phyloP scores from a whole-genome alignment of 164 flowering plant genomes.

The Cinnamomum chago region DNA sequence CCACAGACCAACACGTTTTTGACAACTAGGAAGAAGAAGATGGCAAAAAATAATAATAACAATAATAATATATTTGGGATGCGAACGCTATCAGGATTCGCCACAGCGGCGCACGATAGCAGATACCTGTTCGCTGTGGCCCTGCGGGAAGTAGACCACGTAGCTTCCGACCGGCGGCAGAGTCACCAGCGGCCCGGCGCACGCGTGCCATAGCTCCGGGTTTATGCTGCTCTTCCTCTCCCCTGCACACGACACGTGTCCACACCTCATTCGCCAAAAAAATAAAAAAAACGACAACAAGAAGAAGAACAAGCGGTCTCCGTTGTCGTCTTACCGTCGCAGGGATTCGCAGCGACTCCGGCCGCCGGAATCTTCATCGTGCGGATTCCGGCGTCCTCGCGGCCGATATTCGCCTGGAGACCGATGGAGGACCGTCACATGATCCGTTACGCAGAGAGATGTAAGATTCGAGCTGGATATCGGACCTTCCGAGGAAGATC shows the following conservation, averaged over 20 bases:
- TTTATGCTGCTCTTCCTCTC: slow-evolving; percentile 76
- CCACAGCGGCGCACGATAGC: slow-evolving; percentile 2
- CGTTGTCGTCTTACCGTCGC: slow-evolving; percentile 38
- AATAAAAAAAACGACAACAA: background rate
- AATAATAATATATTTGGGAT: no score
- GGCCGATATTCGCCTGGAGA: background rate
- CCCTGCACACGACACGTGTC: slow-evolving; percentile 28
- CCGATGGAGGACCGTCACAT: slow-evolving; percentile 3
- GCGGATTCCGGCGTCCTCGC: slow-evolving; percentile 4
- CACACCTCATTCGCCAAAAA: background rate
- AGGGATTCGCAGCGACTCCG: slow-evolving; percentile 29
- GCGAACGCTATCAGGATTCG: no score
- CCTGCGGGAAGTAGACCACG: slow-evolving; percentile 89
- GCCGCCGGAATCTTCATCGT: slow-evolving; percentile 49
- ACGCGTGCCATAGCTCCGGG: slow-evolving; percentile 93
- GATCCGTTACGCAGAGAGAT: slow-evolving; percentile 5
- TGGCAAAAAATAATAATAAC: no score
- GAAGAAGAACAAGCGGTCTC: background rate
- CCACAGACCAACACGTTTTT: background rate
- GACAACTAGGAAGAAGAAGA: background rate
- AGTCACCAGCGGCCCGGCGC: slow-evolving; percentile 84
- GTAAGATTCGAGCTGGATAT: slow-evolving; percentile 4
- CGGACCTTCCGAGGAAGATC: background rate
- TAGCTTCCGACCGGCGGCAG: slow-evolving; percentile 79
- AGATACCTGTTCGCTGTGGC: slow-evolving; percentile 89